Evolutionary conservation across 148 eudicot species (phyloP).

Genomic region (Linanthus parryae): DNA sequence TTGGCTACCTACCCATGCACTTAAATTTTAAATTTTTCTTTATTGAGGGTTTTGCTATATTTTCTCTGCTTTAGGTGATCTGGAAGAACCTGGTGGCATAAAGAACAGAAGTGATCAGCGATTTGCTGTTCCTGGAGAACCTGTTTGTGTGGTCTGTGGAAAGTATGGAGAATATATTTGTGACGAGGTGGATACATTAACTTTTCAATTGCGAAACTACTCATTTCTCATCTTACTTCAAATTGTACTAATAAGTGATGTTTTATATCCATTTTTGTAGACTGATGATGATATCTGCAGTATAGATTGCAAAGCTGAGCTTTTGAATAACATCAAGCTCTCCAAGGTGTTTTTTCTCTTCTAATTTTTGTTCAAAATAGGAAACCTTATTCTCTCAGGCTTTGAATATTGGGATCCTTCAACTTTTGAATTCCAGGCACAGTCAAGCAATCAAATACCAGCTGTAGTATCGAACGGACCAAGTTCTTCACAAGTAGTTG

Average conservation of each 20-base stretch:
- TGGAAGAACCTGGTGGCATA: conserved; percentile 30
- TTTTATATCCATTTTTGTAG: conserved; percentile 25
- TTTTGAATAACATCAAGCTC: conserved; percentile 38
- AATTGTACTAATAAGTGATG: too few relatives aligned
- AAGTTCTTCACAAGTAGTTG: conserved; percentile 22
- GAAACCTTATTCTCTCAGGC: not conserved
- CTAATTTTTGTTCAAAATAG: conserved; percentile 5
- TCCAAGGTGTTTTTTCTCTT: conserved; percentile 37
- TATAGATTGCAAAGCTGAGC: conserved; percentile 73
- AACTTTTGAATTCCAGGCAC: conserved; percentile 23
- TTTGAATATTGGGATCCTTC: not conserved
- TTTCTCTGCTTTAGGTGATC: conserved; percentile 18
- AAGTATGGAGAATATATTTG: conserved; percentile 86
- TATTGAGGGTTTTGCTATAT: not conserved
- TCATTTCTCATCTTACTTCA: too few relatives aligned
- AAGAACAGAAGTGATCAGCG: conserved; percentile 67
- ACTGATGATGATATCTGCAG: conserved; percentile 88
- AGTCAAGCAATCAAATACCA: conserved; percentile 13
- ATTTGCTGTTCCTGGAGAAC: conserved; percentile 71
- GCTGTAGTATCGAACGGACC: conserved; percentile 17
- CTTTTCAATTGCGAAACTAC: too few relatives aligned
- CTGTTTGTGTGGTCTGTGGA: conserved; percentile 78
- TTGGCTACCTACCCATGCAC: not conserved
- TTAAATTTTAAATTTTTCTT: not conserved
- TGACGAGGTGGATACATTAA: conserved; percentile 57